Percentiles rank a stretch among this genome's conserved stretches.
These are phyloP conservation scores for Luffa aegyptiaca DNA, from an alignment of 306 rosid species.

Conservation along the genomic window DNA sequence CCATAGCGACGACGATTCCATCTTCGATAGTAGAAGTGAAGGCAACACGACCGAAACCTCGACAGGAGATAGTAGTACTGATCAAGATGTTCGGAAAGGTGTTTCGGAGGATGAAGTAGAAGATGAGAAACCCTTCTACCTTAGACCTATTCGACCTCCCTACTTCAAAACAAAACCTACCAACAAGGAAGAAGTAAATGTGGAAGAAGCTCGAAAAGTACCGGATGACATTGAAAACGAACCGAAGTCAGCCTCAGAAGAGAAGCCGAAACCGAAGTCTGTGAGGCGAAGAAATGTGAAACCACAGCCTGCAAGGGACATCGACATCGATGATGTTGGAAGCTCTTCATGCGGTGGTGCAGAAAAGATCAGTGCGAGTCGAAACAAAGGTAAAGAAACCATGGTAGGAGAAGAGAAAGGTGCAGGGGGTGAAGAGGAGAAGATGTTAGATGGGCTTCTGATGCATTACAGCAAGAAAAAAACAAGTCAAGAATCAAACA, in stretches of 20 bases:
- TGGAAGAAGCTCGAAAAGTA: constrained; percentile 16
- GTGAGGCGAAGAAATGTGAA: constrained; percentile 42
- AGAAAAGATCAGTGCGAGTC: not conserved
- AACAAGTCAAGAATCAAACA: constrained; percentile 17
- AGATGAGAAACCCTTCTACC: constrained; percentile 25
- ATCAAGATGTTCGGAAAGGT: constrained; percentile 28
- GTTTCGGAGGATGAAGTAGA: constrained; percentile 43
- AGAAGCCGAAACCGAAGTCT: constrained; percentile 47
- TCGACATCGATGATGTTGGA: not conserved
- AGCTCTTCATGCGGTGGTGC: not conserved
- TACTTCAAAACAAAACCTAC: constrained; percentile 38
- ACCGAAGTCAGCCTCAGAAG: constrained; percentile 8
- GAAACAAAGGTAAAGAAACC: not conserved
- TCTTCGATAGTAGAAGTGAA: constrained; percentile 36
- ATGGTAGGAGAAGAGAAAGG: not conserved
- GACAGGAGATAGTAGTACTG: constrained; percentile 15
- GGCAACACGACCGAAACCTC: constrained; percentile 43
- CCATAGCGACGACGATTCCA: constrained; percentile 13
- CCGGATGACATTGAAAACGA: constrained; percentile 13
- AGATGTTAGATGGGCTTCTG: constrained; percentile 24
- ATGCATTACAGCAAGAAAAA: constrained; percentile 25
- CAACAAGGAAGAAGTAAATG: constrained; percentile 17
- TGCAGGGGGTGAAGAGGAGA: constrained; percentile 15
- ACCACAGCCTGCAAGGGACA: constrained; percentile 17
- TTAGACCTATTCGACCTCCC: constrained; percentile 45